These are phyloP conservation scores for Aquanectria penicillioides DNA, from an alignment of 2,329 filamentous ascomycete genomes.

Conservation along the genomic window DNA sequence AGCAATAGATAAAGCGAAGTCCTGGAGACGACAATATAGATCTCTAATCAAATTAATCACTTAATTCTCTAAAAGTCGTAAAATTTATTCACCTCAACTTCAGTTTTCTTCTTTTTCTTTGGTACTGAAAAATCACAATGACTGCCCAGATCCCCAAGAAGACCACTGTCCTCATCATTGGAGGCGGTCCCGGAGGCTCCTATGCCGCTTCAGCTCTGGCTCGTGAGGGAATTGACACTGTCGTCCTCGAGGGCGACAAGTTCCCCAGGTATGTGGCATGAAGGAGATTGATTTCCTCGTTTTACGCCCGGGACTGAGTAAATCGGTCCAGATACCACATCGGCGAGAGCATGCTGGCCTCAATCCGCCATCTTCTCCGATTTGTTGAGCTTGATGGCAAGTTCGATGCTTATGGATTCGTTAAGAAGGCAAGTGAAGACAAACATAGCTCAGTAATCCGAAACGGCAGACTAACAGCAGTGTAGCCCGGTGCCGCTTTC, in stretches of 20 bases:
- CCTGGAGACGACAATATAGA: not conserved
- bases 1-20: constrained; percentile 16
- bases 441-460: not conserved
- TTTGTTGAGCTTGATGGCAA: constrained; percentile 55
- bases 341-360: constrained; percentile 50
- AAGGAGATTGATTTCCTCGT: not conserved
- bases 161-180: constrained; percentile 16
- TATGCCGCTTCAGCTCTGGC: constrained; percentile 18
- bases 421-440: constrained; percentile 46
- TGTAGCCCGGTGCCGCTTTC: constrained; percentile 49
- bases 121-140: not conserved
- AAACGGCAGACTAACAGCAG: not conserved
- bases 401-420: constrained; percentile 54
- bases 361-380: constrained; percentile 53
- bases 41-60: not conserved
- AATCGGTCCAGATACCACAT: constrained; percentile 54
- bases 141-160: constrained; percentile 21
- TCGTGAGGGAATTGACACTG: constrained; percentile 15
- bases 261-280: constrained; percentile 11
- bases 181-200: constrained; percentile 16
- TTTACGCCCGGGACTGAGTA: too few relatives aligned
- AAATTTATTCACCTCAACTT: not conserved
- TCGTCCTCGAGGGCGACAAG: constrained; percentile 16
- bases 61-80: not conserved
- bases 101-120: not conserved